Base-by-base conservation (phyloP, 805 yeast species). In the Limtongozyma cylindracea region DNA sequence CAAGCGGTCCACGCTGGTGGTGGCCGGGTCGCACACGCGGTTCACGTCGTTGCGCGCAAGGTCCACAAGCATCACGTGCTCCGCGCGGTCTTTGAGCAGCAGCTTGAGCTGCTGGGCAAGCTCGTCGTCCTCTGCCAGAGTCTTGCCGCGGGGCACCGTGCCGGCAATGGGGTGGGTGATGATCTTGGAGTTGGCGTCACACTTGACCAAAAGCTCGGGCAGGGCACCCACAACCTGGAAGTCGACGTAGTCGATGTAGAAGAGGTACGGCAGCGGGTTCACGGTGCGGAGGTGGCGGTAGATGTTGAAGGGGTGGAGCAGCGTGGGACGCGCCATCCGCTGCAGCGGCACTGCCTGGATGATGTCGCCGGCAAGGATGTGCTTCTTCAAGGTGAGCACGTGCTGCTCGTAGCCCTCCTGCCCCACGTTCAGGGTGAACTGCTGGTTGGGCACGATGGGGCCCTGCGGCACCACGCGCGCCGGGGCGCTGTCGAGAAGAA, bases 331-430 rank as follows among this genome's bases (percentile, higher is more conserved):
- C 4, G 91, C 77, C 13, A 88, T 80, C 39, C 99, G 61, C 53
- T 88, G 98, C 2, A 95, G 82, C 5, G 99, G 99, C 12, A 88
- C 99, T 1, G 92, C 94, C 47, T 88, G 99, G 48, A 88, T 74
- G 26, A 88, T 77, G 38, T 88, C 96, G 27, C 98, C 99, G 32
- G 65, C 63, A 34, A 68, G 47, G 34, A 88, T 88, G 38, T 84
- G 94, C 19, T 61, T 46, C 38, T 80, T 80, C 37, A 88, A 57
- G 9, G 45, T 55, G 8, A 51, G 42, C 18, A 88, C 99, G 43
- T 77, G 91, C 15, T 35, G 35, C 46, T 88, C 92, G 42, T 88
- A 88, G 22, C 98, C 98, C 25, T 67, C 74, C 48, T 78, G 74
- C 21, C 96, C 99, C 30, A 84, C 65, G 43, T 88, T 88, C 6